phyloP scores from a whole-genome alignment of 768 basidiomycete species.

The Naematelia encephala region DNA sequence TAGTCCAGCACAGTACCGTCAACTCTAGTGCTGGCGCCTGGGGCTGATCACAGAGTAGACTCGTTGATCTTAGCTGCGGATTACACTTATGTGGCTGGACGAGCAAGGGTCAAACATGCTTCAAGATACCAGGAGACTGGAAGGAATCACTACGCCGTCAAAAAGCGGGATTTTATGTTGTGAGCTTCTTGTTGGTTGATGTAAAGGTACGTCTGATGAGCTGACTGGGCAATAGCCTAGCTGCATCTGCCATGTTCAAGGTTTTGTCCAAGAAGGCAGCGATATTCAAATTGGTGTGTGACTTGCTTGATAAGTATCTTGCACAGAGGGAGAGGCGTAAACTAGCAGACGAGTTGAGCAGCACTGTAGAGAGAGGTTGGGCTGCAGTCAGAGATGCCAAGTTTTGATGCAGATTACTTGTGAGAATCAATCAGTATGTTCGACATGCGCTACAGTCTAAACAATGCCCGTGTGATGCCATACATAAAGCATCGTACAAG shows the following conservation, averaged over 20 bases:
- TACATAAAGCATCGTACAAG: slow-evolving; percentile 45
- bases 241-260: slow-evolving; percentile 22
- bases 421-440: not conserved
- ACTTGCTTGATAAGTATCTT: slow-evolving; percentile 18
- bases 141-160: slow-evolving; percentile 20
- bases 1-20: not conserved
- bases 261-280: slow-evolving; percentile 23
- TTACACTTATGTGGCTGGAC: slow-evolving; percentile 39
- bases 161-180: slow-evolving; percentile 28
- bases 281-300: slow-evolving; percentile 16
- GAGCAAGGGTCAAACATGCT: slow-evolving; percentile 35
- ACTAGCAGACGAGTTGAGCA: not conserved
- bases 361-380: slow-evolving; percentile 16
- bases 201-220: not conserved
- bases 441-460: too few relatives aligned
- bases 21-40: not conserved
- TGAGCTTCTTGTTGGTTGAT: slow-evolving; percentile 15
- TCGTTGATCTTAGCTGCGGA: slow-evolving; percentile 19
- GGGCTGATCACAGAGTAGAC: slow-evolving; percentile 3
- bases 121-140: slow-evolving; percentile 4
- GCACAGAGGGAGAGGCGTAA: slow-evolving; percentile 1
- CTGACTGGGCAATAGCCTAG: slow-evolving; percentile 25
- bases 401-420: too few relatives aligned
- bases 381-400: slow-evolving; percentile 20
- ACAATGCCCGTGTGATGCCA: slow-evolving; percentile 19